A percentile compares a stretch with the other conserved stretches of the same genome.
These are phyloP conservation scores for Psilocybe cubensis DNA, from an alignment of 768 basidiomycete genomes.

Conservation along the genomic window DNA sequence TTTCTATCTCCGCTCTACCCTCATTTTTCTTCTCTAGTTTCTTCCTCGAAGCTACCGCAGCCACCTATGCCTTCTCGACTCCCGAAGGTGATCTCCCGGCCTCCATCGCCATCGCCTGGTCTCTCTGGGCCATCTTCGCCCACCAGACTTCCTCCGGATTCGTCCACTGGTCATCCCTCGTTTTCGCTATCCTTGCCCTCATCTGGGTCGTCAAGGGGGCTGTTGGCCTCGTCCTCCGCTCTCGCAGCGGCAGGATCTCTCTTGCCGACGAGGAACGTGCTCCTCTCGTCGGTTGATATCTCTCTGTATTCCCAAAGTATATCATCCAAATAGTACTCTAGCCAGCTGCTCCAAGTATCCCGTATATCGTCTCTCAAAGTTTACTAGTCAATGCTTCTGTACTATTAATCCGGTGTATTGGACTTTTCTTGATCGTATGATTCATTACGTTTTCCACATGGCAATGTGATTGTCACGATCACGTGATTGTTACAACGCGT, in stretches of 20 bases:
- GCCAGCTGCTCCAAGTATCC: not conserved
- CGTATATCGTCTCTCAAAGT: not conserved
- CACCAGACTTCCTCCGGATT: slow-evolving; percentile 71
- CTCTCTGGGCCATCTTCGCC: slow-evolving; percentile 91
- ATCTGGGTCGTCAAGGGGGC: slow-evolving; percentile 84
- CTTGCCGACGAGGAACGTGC: slow-evolving; percentile 88
- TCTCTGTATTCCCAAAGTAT: not conserved
- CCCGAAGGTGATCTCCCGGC: slow-evolving; percentile 92
- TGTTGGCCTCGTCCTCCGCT: slow-evolving; percentile 53
- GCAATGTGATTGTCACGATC: not conserved
- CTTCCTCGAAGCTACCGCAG: slow-evolving; percentile 91
- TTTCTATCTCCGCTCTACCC: slow-evolving; percentile 5
- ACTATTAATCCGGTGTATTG: not conserved
- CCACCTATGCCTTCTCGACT: slow-evolving; percentile 93
- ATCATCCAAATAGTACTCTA: not conserved
- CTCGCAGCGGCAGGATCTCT: slow-evolving; percentile 54
- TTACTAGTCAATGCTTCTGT: not conserved
- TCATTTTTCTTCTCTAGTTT: slow-evolving; percentile 49
- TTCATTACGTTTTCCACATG: not conserved
- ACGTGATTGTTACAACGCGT: not conserved
- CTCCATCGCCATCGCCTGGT: slow-evolving; percentile 89
- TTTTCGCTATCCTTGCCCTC: slow-evolving; percentile 81
- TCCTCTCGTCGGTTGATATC: slow-evolving; percentile 61
- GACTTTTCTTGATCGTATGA: not conserved
- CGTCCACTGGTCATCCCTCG: slow-evolving; percentile 91